These are phyloP conservation scores for Yarrowia sp. DNA, from an alignment of 805 yeast genomes.

Conservation along the genomic window DNA sequence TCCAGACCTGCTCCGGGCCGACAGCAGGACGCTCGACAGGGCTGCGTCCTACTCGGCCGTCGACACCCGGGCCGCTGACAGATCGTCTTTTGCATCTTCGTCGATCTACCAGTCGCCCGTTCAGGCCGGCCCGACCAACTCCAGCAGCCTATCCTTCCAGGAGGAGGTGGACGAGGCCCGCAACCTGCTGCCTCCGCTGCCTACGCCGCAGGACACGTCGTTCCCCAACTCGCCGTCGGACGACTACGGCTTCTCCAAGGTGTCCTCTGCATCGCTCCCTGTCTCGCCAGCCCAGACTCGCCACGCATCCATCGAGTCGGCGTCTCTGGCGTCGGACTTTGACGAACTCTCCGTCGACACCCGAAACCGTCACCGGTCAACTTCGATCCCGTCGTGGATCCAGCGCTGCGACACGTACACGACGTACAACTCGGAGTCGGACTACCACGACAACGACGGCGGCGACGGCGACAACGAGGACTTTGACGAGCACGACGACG, in stretches of 20 bases:
- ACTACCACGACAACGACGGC: constrained; percentile 10
- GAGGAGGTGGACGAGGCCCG: constrained; percentile 24
- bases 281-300: constrained; percentile 14
- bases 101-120: constrained; percentile 14
- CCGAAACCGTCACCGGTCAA: not conserved
- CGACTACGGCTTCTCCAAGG: constrained; percentile 13
- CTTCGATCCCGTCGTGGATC: constrained; percentile 21
- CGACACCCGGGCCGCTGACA: constrained; percentile 5
- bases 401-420: constrained; percentile 20
- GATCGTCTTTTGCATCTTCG: constrained; percentile 18
- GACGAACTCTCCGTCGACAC: constrained; percentile 10
- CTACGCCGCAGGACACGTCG: constrained; percentile 5
- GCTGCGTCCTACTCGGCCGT: not conserved
- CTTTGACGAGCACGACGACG: constrained; percentile 9
- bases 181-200: constrained; percentile 23
- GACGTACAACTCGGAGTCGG: constrained; percentile 10
- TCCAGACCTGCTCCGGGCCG: not conserved
- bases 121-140: not conserved
- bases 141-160: too few relatives aligned
- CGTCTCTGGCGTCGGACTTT: constrained; percentile 18
- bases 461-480: constrained; percentile 1
- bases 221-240: constrained; percentile 13
- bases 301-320: constrained; percentile 12
- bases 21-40: not conserved
- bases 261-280: not conserved